phyloP scores from a whole-genome alignment of 2,329 filamentous ascomycete genomes.

The Coleophoma eucalyptorum region DNA sequence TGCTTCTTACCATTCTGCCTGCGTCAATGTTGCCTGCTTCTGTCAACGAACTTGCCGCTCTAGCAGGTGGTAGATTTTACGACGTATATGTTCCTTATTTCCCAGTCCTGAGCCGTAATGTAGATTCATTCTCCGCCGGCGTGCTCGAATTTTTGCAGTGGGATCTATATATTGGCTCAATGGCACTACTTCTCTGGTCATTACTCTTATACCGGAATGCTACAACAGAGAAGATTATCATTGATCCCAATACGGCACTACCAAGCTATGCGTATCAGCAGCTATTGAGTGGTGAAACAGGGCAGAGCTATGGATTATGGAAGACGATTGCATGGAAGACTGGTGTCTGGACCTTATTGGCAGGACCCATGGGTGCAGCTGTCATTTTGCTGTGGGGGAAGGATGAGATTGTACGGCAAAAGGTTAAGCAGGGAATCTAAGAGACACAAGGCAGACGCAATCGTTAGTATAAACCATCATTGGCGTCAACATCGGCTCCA shows the following conservation, averaged over 20 bases:
- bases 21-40: constrained; percentile 31
- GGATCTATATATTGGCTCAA: constrained; percentile 40
- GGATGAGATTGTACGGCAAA: constrained; percentile 33
- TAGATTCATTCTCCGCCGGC: constrained; percentile 27
- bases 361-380: constrained; percentile 39
- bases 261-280: constrained; percentile 8
- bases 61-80: constrained; percentile 29
- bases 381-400: constrained; percentile 44
- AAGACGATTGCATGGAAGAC: constrained; percentile 29
- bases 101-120: constrained; percentile 24
- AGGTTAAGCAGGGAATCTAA: constrained; percentile 19
- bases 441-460: not conserved
- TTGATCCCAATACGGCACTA: constrained; percentile 11
- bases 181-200: constrained; percentile 40
- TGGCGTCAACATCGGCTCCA: too few relatives aligned
- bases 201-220: constrained; percentile 29
- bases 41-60: constrained; percentile 23
- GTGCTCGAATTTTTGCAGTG: constrained; percentile 43
- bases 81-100: constrained; percentile 33
- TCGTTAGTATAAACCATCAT: not conserved
- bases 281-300: constrained; percentile 16
- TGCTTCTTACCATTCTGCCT: constrained; percentile 35
- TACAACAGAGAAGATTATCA: constrained; percentile 11
- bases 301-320: constrained; percentile 8
- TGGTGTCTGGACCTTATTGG: constrained; percentile 28